These are phyloP conservation scores for Trypanosoma cruzi DNA, from an alignment of 208 protist genomes.

Conservation along the genomic window DNA sequence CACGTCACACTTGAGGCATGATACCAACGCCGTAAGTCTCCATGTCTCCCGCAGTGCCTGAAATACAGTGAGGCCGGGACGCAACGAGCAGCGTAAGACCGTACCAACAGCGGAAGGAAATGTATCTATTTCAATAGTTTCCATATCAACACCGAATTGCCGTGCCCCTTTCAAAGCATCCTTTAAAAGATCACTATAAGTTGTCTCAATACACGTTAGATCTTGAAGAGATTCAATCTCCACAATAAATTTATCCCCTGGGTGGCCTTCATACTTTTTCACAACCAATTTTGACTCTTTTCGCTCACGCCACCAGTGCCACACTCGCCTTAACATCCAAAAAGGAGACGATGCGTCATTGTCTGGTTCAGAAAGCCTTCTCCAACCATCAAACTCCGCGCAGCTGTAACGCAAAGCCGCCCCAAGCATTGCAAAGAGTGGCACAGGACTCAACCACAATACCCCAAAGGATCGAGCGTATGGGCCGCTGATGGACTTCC, in stretches of 20 bases:
- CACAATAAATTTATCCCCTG: slow-evolving; percentile 6
- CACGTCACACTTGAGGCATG: slow-evolving; percentile 23
- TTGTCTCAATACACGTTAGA: background rate
- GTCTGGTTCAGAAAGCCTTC: slow-evolving; percentile 4
- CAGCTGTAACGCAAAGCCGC: slow-evolving; percentile 51
- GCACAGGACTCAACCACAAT: slow-evolving; percentile 41
- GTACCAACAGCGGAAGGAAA: background rate
- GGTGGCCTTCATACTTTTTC: background rate
- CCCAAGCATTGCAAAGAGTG: slow-evolving; percentile 41
- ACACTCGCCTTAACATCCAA: background rate
- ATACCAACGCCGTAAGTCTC: slow-evolving; percentile 11
- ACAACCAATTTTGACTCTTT: background rate
- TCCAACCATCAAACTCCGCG: slow-evolving; percentile 39
- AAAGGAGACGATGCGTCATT: background rate
- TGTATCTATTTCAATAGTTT: background rate
- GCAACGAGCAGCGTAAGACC: slow-evolving; percentile 16
- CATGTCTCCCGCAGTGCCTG: slow-evolving; percentile 26
- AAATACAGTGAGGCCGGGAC: slow-evolving; percentile 24
- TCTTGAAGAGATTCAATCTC: slow-evolving; percentile 11
- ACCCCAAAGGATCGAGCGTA: slow-evolving; percentile 6
- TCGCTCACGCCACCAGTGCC: background rate
- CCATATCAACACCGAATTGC: background rate
- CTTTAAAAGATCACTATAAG: background rate
- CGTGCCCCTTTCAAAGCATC: slow-evolving; percentile 1
- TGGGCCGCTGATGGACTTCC: slow-evolving; percentile 6